Evolutionary conservation across 1,139 yeast species (phyloP), one percentile per base, ranked within the genome.

Genomic region (Wickerhamomyces sp.): DNA sequence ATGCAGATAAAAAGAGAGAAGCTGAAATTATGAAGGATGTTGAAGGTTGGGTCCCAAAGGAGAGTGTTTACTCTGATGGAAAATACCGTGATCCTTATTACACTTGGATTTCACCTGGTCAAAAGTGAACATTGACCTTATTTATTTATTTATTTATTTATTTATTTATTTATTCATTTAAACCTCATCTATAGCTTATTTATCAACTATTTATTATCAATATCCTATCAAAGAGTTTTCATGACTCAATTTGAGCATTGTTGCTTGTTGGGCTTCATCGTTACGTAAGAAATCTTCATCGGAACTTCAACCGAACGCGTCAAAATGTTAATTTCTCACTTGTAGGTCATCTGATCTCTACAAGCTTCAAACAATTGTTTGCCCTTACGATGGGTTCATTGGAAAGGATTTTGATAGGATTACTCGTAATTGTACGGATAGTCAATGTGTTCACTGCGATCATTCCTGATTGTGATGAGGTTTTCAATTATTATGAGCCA

Each of bases 401-500:
- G 23, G 23, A 18, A 18, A 18, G 4, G 5, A 18, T 18, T 4
- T 18, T 18, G 23, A 18, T n/a, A 6, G 30, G 30, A 18, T 26
- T 51, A 18, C 46, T 55, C 13, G 33, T 47, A 0, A 9, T 42
- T 3, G 43, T 45, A 6, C 18, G 60, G 13, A n/a, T 49, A 13
- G 65, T 73, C 53, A 74, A 76, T 34, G 79, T 81, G 0, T 56
- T 73, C 14, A 74, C 68, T 57, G 80, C 88, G 64, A 81, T 85
- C 37, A 81, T 87, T 36, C 78, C 88, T 5, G 95, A 87, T 58
- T 86, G 95, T 60, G 95, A 87, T 59, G 91, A 84, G 62, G 56
- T 54, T 11, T 91, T 79, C 73, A 91, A 91, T 60, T 91, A 88
- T 66, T 90, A 91, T 93, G 99, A 91, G 56, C 97, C 99, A 0